phyloP scores from a whole-genome alignment of 2,329 filamentous ascomycete species.

The Hypoxylon sp. region DNA sequence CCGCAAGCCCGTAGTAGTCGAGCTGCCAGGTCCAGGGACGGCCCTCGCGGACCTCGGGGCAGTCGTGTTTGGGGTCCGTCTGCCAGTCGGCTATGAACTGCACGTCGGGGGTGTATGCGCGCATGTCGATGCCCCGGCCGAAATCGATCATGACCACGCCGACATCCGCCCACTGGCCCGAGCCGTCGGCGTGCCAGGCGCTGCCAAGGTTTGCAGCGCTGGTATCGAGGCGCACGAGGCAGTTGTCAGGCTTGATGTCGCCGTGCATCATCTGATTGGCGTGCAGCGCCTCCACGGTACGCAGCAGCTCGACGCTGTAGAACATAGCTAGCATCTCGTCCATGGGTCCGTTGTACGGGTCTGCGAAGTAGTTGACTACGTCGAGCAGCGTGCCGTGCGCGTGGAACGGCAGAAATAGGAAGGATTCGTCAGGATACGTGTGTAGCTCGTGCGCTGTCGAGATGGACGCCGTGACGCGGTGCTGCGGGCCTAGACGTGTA shows the following conservation, averaged over 20 bases:
- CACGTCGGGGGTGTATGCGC: constrained; percentile 76
- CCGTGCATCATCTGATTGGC: constrained; percentile 83
- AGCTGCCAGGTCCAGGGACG: constrained; percentile 98
- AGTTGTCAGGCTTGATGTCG: constrained; percentile 95
- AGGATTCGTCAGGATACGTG: constrained; percentile 88
- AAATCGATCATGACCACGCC: constrained; percentile 93
- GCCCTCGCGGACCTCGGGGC: constrained; percentile 92
- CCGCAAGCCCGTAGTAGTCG: constrained; percentile 93
- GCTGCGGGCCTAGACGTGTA: constrained; percentile 73
- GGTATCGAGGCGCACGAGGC: constrained; percentile 82
- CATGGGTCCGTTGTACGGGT: constrained; percentile 73
- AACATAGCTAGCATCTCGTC: constrained; percentile 95
- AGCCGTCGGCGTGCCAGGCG: constrained; percentile 77
- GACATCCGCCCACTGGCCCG: constrained; percentile 79
- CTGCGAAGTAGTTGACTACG: constrained; percentile 84
- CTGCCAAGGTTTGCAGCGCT: constrained; percentile 57
- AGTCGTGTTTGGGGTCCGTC: constrained; percentile 84
- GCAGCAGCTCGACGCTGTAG: constrained; percentile 89
- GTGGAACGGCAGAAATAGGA: constrained; percentile 86
- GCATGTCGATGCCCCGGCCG: constrained; percentile 93
- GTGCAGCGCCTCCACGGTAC: constrained; percentile 89
- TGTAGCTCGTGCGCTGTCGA: constrained; percentile 90
- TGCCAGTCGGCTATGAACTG: constrained; percentile 97
- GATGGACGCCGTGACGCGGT: constrained; percentile 79
- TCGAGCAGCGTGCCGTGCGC: constrained; percentile 94